Evolutionary conservation across 768 basidiomycete genomes (phyloP).

Genomic region (Hysterangium stoloniferum): DNA sequence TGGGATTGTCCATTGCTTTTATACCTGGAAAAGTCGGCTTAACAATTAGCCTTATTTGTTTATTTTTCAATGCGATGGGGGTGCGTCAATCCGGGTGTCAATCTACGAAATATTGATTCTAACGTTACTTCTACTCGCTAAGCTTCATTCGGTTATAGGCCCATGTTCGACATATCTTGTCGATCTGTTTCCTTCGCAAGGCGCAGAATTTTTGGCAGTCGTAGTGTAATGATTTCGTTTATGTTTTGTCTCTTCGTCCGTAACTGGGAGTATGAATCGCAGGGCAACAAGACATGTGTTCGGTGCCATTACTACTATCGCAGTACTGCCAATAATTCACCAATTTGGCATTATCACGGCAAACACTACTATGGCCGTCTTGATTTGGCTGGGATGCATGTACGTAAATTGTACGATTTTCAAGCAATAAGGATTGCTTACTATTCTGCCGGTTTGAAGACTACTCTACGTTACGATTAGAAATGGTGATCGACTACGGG

Average conservation of each 20-base stretch:
- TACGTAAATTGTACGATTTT: too few relatives aligned
- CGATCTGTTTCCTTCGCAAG: too few relatives aligned
- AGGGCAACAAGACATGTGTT: constrained; percentile 44
- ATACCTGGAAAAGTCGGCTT: constrained; percentile 44
- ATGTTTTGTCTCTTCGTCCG: background rate
- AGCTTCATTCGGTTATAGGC: constrained; percentile 52
- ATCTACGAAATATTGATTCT: constrained; percentile 12
- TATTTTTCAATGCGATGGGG: constrained; percentile 60
- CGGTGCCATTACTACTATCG: constrained; percentile 34
- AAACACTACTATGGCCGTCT: constrained; percentile 35
- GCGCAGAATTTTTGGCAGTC: constrained; percentile 58
- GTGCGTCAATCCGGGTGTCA: constrained; percentile 41
- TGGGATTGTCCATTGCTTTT: constrained; percentile 45
- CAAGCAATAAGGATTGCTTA: too few relatives aligned
- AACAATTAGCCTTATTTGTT: constrained; percentile 39
- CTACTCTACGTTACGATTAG: too few relatives aligned
- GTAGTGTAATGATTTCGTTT: constrained; percentile 29
- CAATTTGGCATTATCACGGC: constrained; percentile 43
- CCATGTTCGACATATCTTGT: constrained; percentile 50
- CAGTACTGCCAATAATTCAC: constrained; percentile 47
- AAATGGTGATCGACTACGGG: too few relatives aligned
- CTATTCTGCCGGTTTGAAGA: too few relatives aligned
- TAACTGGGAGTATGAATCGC: background rate
- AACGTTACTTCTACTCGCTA: background rate
- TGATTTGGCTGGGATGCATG: constrained; percentile 46